Conservation (phyloP, 805 yeast species). For the Sugiyamaella chiloensis region DNA sequence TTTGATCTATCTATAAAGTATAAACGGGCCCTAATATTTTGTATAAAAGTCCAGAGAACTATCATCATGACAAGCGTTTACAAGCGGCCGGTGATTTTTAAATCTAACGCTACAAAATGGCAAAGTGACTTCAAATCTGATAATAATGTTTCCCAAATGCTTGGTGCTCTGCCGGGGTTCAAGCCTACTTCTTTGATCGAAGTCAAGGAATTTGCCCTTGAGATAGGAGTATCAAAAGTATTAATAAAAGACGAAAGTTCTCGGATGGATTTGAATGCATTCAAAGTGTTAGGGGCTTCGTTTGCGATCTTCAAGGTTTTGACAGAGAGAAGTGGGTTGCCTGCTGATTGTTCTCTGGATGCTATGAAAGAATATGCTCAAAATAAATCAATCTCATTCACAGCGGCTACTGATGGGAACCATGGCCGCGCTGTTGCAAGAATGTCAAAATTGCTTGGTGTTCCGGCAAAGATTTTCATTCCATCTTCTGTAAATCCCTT, state of each 20-base stretch:
- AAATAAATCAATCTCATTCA: neutral
- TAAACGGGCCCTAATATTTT: too few species aligned
- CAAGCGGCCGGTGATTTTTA: neutral
- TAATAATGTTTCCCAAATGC: neutral
- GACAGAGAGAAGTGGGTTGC: neutral
- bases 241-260: neutral
- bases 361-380: neutral
- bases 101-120: neutral
- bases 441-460: neutral
- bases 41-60: too few species aligned
- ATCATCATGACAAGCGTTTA: neutral
- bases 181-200: neutral
- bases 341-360: neutral
- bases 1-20: too few species aligned
- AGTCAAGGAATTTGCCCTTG: neutral
- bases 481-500: neutral
- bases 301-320: neutral
- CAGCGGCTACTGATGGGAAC: slow-evolving; percentile 4
- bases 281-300: neutral
- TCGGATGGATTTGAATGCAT: neutral
- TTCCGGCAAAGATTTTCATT: neutral
- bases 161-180: neutral
- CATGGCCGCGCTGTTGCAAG: slow-evolving; percentile 2
- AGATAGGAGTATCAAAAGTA: neutral
- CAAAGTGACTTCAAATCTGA: neutral